Percentiles rank a stretch among this genome's conserved stretches.
These are phyloP conservation scores for Prasinococcaceae sp. DNA, from an alignment of 139 green algal genomes.

Conservation along the genomic window DNA sequence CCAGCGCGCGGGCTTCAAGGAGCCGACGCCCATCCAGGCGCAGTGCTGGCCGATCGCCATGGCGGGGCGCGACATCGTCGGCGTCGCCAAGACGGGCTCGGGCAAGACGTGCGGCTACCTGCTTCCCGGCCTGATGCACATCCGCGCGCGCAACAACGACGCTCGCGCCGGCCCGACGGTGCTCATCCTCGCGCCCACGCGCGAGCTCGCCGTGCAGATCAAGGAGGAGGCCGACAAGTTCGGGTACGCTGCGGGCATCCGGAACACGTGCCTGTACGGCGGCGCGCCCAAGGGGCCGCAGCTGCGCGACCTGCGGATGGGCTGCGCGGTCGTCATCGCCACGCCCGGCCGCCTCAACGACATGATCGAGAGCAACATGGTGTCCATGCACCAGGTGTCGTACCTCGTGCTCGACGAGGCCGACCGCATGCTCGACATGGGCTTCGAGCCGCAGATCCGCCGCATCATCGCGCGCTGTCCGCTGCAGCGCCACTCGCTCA, in stretches of 20 bases:
- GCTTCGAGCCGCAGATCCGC: slow-evolving; percentile 78
- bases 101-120: slow-evolving; percentile 76
- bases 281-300: slow-evolving; percentile 73
- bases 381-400: slow-evolving; percentile 38
- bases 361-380: slow-evolving; percentile 61
- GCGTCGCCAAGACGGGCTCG: slow-evolving; percentile 71
- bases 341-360: slow-evolving; percentile 86
- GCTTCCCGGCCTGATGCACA: slow-evolving; percentile 68
- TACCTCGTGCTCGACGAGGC: slow-evolving; percentile 11
- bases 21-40: slow-evolving; percentile 67
- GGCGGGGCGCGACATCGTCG: slow-evolving; percentile 60
- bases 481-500: slow-evolving; percentile 24
- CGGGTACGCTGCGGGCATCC: slow-evolving; percentile 46
- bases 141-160: slow-evolving; percentile 30
- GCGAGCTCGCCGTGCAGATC: slow-evolving; percentile 84
- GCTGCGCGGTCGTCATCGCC: slow-evolving; percentile 70
- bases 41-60: slow-evolving; percentile 71
- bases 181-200: slow-evolving; percentile 72
- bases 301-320: slow-evolving; percentile 55
- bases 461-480: slow-evolving; percentile 37
- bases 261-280: slow-evolving; percentile 74
- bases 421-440: slow-evolving; percentile 78
- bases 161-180: slow-evolving; percentile 50
- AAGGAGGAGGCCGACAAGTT: slow-evolving; percentile 78
- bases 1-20: slow-evolving; percentile 48